These are phyloP conservation scores for Thermothielavioides terrestris DNA, from an alignment of 495 filamentous ascomycete species.

Conservation along the genomic window DNA sequence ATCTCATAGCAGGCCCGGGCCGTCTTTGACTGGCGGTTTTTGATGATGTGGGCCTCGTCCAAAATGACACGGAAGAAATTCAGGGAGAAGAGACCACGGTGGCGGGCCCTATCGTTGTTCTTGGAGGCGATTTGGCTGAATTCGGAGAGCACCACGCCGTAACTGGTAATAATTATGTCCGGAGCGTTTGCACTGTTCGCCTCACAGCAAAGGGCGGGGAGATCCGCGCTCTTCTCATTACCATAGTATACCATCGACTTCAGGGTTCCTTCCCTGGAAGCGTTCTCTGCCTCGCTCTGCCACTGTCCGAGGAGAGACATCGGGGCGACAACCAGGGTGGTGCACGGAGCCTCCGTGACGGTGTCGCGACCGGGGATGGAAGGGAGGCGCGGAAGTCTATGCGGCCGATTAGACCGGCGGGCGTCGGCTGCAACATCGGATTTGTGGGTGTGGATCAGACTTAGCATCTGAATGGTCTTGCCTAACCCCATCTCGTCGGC, in stretches of 20 bases:
- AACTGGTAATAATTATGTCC: conserved; percentile 90
- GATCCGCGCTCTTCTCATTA: conserved; percentile 64
- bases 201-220: conserved; percentile 67
- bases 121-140: conserved; percentile 58
- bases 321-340: conserved; percentile 88
- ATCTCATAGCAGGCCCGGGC: conserved; percentile 90
- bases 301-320: conserved; percentile 92
- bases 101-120: conserved; percentile 46
- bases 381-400: conserved; percentile 48
- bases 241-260: conserved; percentile 89
- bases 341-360: conserved; percentile 67
- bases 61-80: conserved; percentile 92
- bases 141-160: conserved; percentile 85
- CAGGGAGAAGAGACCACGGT: conserved; percentile 77
- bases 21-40: conserved; percentile 82
- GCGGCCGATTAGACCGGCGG: conserved; percentile 37
- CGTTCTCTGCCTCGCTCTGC: conserved; percentile 89
- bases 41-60: conserved; percentile 91
- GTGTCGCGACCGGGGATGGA: conserved; percentile 33
- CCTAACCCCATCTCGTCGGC: conserved; percentile 90
- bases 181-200: conserved; percentile 68
- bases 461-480: conserved; percentile 97
- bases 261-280: conserved; percentile 71
- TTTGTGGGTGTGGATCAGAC: conserved; percentile 77
- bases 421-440: conserved; percentile 51